These are phyloP conservation scores for Scheffersomyces amazonensis DNA, from an alignment of 805 yeast genomes.

Conservation along the genomic window DNA sequence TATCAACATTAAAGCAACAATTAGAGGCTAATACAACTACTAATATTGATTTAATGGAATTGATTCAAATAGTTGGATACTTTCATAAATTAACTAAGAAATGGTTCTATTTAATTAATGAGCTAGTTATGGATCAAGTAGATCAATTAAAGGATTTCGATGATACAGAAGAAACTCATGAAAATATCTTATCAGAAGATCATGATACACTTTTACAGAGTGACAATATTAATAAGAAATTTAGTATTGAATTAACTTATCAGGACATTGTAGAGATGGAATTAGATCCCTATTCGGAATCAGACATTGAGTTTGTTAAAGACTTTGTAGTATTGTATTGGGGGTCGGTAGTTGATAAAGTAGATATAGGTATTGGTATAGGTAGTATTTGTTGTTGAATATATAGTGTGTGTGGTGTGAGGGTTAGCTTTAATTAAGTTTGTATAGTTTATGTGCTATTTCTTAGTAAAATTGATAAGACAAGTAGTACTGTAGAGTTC, in stretches of 20 bases:
- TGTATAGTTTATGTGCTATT: too few relatives aligned
- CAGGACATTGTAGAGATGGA: conserved; percentile 42
- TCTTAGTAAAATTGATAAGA: too few relatives aligned
- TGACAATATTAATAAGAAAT: conserved; percentile 3
- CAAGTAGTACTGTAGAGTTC: too few relatives aligned
- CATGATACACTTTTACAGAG: conserved; percentile 4
- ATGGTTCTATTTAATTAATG: conserved; percentile 34
- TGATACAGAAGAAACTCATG: not conserved
- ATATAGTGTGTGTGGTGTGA: not conserved
- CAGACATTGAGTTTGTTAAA: conserved; percentile 33
- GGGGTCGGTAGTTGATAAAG: conserved; percentile 23
- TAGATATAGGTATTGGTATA: conserved; percentile 32
- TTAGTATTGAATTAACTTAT: conserved; percentile 31
- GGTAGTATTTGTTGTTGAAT: conserved; percentile 27
- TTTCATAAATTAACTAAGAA: conserved; percentile 39
- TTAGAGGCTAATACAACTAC: conserved; percentile 2
- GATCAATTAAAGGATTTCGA: conserved; percentile 8
- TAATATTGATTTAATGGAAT: conserved; percentile 6
- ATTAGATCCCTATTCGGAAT: conserved; percentile 39
- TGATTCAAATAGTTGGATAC: conserved; percentile 26
- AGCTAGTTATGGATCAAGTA: conserved; percentile 28
- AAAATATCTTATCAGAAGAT: not conserved
- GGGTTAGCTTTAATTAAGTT: too few relatives aligned
- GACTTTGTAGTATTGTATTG: conserved; percentile 34
- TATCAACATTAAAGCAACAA: not conserved